phyloP scores from a whole-genome alignment of 768 basidiomycete species.

The Pulveroboletus sp. region DNA sequence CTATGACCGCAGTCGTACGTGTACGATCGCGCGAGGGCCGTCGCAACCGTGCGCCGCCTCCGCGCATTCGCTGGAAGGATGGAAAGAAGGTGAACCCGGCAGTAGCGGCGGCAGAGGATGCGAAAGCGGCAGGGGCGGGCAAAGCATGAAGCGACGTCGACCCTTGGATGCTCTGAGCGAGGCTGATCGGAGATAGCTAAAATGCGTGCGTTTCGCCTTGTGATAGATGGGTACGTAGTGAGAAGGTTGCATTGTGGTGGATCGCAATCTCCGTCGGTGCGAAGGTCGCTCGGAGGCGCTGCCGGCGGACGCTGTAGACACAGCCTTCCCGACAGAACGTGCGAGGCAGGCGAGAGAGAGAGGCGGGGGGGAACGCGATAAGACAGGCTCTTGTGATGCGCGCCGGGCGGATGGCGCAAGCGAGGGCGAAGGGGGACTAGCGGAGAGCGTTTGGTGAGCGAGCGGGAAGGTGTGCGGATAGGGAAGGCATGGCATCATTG shows the following conservation, averaged over 20 bases:
- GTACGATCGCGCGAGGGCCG: constrained; percentile 94
- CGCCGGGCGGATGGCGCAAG: too few species aligned
- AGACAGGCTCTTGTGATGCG: too few species aligned
- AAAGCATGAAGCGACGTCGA: constrained; percentile 41
- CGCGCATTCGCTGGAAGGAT: constrained; percentile 92
- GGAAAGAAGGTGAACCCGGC: constrained; percentile 96
- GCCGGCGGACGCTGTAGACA: too few species aligned
- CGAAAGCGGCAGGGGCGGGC: constrained; percentile 53
- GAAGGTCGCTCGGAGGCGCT: background rate
- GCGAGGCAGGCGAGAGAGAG: too few species aligned
- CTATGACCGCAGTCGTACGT: constrained; percentile 70
- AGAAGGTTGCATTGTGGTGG: background rate
- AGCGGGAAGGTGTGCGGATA: background rate
- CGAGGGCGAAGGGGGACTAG: too few species aligned
- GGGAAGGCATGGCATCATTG: background rate
- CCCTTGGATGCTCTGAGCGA: too few species aligned
- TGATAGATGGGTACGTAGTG: background rate
- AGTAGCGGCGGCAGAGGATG: constrained; percentile 88
- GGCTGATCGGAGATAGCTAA: background rate
- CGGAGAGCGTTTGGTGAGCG: too few species aligned
- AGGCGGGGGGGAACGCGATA: too few species aligned
- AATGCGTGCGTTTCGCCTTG: constrained; percentile 3
- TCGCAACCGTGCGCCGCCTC: constrained; percentile 96
- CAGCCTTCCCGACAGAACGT: too few species aligned
- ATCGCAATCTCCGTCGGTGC: background rate